These are phyloP conservation scores for Penicillium expansum DNA, from an alignment of 2,329 filamentous ascomycete genomes.

Conservation along the genomic window DNA sequence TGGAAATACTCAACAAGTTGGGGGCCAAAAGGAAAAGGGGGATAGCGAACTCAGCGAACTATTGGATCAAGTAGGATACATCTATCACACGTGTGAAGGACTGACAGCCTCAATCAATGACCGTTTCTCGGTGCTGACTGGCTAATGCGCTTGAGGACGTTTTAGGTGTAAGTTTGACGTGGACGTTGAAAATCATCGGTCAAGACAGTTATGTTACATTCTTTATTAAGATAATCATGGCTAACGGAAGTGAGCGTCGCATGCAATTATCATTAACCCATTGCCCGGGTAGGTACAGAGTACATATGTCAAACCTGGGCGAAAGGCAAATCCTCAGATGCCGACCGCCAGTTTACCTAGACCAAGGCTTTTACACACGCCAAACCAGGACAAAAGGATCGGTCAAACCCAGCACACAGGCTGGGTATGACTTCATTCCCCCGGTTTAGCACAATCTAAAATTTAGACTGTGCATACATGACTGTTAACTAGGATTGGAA, in stretches of 20 bases:
- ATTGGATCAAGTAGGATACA: not conserved
- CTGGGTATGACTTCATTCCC: slow-evolving; percentile 6
- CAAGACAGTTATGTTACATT: not conserved
- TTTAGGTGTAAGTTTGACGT: not conserved
- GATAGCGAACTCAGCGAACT: not conserved
- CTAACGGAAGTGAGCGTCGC: not conserved
- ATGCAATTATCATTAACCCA: not conserved
- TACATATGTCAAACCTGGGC: not conserved
- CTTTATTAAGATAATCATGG: not conserved
- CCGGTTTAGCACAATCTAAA: not conserved
- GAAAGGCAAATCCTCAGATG: not conserved
- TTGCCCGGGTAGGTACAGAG: not conserved
- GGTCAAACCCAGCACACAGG: not conserved
- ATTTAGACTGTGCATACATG: slow-evolving; percentile 5
- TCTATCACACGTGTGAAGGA: not conserved
- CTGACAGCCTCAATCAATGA: not conserved
- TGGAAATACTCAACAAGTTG: not conserved
- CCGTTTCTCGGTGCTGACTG: not conserved
- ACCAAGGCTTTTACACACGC: not conserved
- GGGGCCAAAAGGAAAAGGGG: slow-evolving; percentile 9
- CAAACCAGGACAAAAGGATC: not conserved
- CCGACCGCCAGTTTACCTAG: slow-evolving; percentile 6
- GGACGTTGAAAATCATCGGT: not conserved
- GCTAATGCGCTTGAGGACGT: not conserved
- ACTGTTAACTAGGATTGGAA: not conserved